Evolutionary conservation across 2,329 filamentous ascomycete genomes (phyloP).

Genomic region (Trichoderma pleuroti): DNA sequence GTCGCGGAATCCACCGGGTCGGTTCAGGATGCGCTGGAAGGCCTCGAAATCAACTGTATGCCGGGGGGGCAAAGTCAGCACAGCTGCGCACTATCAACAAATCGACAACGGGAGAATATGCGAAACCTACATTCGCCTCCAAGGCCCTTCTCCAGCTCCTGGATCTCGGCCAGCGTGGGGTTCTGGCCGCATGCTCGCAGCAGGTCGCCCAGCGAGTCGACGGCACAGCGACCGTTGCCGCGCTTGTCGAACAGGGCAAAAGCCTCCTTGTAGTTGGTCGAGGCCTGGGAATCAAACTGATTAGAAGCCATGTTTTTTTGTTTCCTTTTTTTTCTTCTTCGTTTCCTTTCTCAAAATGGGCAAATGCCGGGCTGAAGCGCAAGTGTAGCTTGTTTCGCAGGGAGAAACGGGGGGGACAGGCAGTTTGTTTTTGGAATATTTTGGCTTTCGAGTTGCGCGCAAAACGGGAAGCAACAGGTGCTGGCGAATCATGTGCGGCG

Average conservation of each 20-base stretch:
- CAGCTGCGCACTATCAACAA: background rate
- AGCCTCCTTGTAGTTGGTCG: conserved; percentile 99
- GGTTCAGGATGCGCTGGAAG: conserved; percentile 94
- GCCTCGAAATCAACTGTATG: conserved; percentile 94
- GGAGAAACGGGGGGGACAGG: background rate
- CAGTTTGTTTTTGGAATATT: background rate
- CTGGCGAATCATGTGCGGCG: conserved; percentile 17
- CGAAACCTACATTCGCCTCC: conserved; percentile 79
- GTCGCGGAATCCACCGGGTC: conserved; percentile 95
- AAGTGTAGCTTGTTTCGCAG: background rate
- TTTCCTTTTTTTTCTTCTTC: conserved; percentile 17
- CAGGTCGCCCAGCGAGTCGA: conserved; percentile 86
- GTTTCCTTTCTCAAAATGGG: background rate
- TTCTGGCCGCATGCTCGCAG: conserved; percentile 97
- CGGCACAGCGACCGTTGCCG: conserved; percentile 84
- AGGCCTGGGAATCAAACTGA: conserved; percentile 57
- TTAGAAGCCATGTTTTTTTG: conserved; percentile 47
- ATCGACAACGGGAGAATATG: background rate
- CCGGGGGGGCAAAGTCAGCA: conserved; percentile 18
- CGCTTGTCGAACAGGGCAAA: conserved; percentile 99
- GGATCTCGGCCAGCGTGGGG: conserved; percentile 88
- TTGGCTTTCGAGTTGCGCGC: background rate
- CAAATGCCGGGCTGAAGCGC: background rate
- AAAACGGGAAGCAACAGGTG: conserved; percentile 8
- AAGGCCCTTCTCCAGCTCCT: conserved; percentile 84